Base-by-base conservation (phyloP, 225 moss, liverwort and hornwort genomes). In the Rhytidiadelphus loreus region DNA sequence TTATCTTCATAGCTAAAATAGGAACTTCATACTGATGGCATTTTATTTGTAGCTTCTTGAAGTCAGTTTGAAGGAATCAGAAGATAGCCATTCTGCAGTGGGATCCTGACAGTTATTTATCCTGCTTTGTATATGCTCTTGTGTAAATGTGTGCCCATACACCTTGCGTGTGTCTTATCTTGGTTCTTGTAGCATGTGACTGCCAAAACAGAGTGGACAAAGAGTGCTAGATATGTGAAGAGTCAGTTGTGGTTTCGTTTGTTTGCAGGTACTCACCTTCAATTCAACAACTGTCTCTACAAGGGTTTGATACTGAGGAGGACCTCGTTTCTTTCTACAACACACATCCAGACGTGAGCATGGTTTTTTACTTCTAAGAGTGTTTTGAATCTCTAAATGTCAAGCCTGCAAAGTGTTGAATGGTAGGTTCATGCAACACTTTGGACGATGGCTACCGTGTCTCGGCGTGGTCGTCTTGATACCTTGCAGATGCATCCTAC, bases 301-400 rank as follows among this genome's bases (percentile, higher is more conserved):
- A 88, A 93, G 96, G 96, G 76, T 97, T 96, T 90, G 93, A 94
- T 87, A 89, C 91, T 82, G 97, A 96, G 87, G 88, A 93, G 77
- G 94, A 95, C 59, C 91, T 97, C 83, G 84, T 95, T 83, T 86
- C 80, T 80, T 96, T 90, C 72, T 97, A 96, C 83, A 95, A 75
- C 79, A 81, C 89, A 65, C 92, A 97, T 90, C 95, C 96, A 86
- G 87, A 90, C 85, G 96, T 97, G 90, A 82, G 92, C 61, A 50
- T 71, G 24, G 52, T 73, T 80, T 83, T 25, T 53, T 19, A 33
- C 64, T 19, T 89, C 26, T 63, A 30, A 76, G 84, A 76, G 57
- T 87, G 75, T 61, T 89, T 70, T 81, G 29, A 81, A 63, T 78
- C 78, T 41, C 72, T 88, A 77, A 82, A 81, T 84, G 59, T 60